Evolutionary conservation across 352 stramenopile species (phyloP).

Genomic region (Globisporangium viniferum): DNA sequence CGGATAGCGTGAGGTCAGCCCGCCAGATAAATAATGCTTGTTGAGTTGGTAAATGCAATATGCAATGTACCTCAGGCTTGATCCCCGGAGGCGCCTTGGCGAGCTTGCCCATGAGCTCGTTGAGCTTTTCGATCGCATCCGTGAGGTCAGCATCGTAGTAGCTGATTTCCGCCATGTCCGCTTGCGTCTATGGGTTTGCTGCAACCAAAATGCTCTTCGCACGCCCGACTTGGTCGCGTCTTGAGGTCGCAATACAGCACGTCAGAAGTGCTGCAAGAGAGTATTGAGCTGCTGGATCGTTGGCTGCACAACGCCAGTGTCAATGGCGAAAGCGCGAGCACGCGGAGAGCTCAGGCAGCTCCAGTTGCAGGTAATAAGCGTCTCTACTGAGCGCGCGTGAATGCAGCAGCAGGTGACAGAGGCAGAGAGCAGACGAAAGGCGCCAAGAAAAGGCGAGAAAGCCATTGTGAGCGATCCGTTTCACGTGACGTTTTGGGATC

Average conservation of each 20-base stretch:
- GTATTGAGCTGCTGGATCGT: neutral
- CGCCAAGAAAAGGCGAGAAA: slow-evolving; percentile 7
- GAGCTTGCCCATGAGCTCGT: slow-evolving; percentile 83
- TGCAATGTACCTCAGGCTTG: slow-evolving; percentile 52
- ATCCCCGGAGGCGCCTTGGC: slow-evolving; percentile 68
- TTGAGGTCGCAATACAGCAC: neutral
- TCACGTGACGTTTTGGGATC: slow-evolving; percentile 9
- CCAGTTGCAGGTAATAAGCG: neutral
- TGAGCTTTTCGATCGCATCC: slow-evolving; percentile 80
- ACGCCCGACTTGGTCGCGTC: too few species aligned
- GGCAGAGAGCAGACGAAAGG: neutral
- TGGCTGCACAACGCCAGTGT: neutral
- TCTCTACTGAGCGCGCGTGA: neutral
- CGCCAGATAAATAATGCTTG: neutral
- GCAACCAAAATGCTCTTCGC: neutral
- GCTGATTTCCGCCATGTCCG: slow-evolving; percentile 77
- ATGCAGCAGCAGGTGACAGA: neutral
- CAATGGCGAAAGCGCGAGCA: neutral
- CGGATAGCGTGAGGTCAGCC: neutral
- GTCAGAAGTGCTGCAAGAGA: neutral
- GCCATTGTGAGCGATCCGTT: neutral
- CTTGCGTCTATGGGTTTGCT: neutral
- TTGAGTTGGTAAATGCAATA: neutral
- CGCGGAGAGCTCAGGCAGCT: neutral
- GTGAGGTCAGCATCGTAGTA: slow-evolving; percentile 87